Evolutionary conservation across 2,329 filamentous ascomycete species (phyloP), one percentile per base, ranked within the genome.

Genomic region (Aspergillus latus): DNA sequence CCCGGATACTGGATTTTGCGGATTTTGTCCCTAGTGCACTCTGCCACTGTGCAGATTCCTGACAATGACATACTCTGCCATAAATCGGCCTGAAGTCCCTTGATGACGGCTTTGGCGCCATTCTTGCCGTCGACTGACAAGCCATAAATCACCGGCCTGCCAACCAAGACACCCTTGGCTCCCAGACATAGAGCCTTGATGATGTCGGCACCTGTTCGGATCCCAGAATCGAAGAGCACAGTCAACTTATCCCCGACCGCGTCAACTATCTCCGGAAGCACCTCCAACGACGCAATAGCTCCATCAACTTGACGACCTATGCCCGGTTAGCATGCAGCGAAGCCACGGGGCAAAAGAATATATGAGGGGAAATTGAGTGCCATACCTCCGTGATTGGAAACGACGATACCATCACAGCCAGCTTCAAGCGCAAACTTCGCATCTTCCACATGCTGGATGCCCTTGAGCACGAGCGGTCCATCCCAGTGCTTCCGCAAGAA

Each of bases 401-500:
- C 76, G 11, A 82, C 71, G 51, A 83, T 80, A 0, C 80, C 80
- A 42, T 79, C 72, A 29, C 78, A 76, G 6, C 77, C 79, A 30
- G 70, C 64, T 36, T 81, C 69, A 5, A 75, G 69, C 2, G 76
- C 77, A 54, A 74, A 70, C 49, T 65, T 69, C 11, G 80, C 80
- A 64, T 83, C 81, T 1, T 72, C 77, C 2, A 79, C 73, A 44
- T 75, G 77, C 62, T 82, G 79, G 52, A 80, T 83, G 0, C 84
- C 85, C 68, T 88, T 87, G 36, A 84, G 76, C 59, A 84, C 80
- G 51, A 90, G 83, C 0, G 85, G 84, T 0, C 85, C 85, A 58
- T 83, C 77, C 84, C 86, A 89, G 56, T 85, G 68, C 62, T 81
- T 74, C 60, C 81, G 77, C 59, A 89, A 65, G 47, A 83, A 74